Conservation (phyloP, 1,284 basidiomycete genomes). For the Cryptococcus amylolentus region DNA sequence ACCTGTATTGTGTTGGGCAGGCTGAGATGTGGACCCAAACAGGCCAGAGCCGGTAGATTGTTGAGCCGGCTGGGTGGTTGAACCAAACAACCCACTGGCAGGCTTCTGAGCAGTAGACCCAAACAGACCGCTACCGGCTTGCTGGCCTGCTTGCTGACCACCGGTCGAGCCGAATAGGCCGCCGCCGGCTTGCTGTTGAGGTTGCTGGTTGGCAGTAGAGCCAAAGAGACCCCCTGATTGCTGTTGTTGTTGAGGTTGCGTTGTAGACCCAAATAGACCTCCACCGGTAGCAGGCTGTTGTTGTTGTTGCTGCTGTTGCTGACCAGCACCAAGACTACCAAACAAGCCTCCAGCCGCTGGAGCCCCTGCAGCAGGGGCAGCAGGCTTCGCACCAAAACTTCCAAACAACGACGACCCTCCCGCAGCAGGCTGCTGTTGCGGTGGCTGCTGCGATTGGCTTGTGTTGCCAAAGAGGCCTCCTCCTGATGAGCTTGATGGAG, state of each 20-base stretch:
- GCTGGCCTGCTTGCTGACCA: not conserved
- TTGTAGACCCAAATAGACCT: constrained; percentile 14
- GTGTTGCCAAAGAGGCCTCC: constrained; percentile 8
- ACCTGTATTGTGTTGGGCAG: constrained; percentile 8
- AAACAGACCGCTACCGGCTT: constrained; percentile 2
- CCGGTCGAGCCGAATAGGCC: constrained; percentile 3
- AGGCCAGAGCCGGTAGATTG: constrained; percentile 6
- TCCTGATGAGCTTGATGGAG: constrained; percentile 2
- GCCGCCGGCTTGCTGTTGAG: not conserved
- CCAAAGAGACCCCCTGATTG: constrained; percentile 8
- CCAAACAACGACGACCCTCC: constrained; percentile 17
- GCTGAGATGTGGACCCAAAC: constrained; percentile 14
- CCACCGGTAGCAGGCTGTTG: constrained; percentile 23
- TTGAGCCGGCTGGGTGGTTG: constrained; percentile 5
- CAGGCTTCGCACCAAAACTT: constrained; percentile 15
- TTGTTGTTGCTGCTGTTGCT: constrained; percentile 31
- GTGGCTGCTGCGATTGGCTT: constrained; percentile 4
- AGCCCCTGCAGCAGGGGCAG: constrained; percentile 2
- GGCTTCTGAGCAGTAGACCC: constrained; percentile 9
- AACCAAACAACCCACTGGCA: constrained; percentile 3
- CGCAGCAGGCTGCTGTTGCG: constrained; percentile 1
- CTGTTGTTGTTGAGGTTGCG: constrained; percentile 10
- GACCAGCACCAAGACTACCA: constrained; percentile 12
- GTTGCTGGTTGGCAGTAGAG: constrained; percentile 11
- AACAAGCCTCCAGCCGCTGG: constrained; percentile 12